Evolutionary conservation across 75 land plant species (phyloP), one percentile per base, ranked within the genome.

Genomic region (Cunninghamia lanceolata): DNA sequence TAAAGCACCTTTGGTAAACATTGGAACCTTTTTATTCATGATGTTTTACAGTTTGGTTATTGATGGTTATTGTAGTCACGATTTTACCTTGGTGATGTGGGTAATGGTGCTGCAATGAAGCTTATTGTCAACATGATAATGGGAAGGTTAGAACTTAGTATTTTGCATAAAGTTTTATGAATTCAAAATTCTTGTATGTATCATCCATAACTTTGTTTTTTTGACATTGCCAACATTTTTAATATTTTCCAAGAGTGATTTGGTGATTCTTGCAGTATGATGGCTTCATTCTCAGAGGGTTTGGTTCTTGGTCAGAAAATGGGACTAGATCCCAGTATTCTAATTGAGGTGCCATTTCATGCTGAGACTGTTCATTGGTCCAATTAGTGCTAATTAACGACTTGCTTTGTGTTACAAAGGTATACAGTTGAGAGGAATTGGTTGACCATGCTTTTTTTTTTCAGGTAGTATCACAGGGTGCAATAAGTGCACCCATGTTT

Each of bases 21-120:
- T 11, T 75, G 78, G 2, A 79, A 28, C 45, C 40, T 86, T 79
- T 86, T 19, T 28, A 10, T 10, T 84, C 17, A 80, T 74, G 30
- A 5, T 45, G 1, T 28, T n/a, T 50, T 32, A 81, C 59, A 63
- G 70, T 88, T 54, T 80, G 63, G 71, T 83, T 47, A 1, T 25
- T 3, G 17, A 38, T n/a, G 54, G 42, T 82, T 39, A n/a, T 43
- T 83, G 43, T 88, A 94, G 96, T 94, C 96, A 88, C 91, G 89
- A 68, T 97, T 96, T 87, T 97, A 88, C 82, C 93, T 97, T 59
- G 98, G 97, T 9, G 96, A 93, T 21, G 95, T 96, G 45, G 99
- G 99, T 68, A 96, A 95, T 89, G 99, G 99, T 70, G 99, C 98
- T 85, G 91, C 93, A 16, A 97, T 97, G 99, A 97, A 97, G 82